Percentiles rank a stretch among this genome's conserved stretches.
phyloP scores from a whole-genome alignment of 345 rosid genomes.

The Gossypium mustelinum region DNA sequence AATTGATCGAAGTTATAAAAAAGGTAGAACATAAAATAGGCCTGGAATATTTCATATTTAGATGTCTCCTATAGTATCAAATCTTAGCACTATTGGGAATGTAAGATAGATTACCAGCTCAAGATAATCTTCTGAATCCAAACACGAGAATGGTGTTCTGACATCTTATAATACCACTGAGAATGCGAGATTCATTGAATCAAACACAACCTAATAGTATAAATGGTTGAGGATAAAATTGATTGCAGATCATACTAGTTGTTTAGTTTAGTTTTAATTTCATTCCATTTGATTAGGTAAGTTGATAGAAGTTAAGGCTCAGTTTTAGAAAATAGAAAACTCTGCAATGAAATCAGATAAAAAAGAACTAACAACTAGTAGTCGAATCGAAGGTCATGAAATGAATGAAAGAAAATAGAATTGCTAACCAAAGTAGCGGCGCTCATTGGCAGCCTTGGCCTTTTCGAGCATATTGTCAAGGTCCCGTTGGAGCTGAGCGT shows the following conservation, averaged over 20 bases:
- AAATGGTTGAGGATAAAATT: background rate
- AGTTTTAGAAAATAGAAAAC: background rate
- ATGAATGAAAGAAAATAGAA: background rate
- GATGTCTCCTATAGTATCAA: no score
- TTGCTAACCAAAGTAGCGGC: conserved; percentile 79
- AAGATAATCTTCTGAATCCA: no score
- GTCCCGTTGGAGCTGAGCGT: conserved; percentile 70
- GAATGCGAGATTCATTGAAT: no score
- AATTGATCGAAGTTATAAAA: no score
- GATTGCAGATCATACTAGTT: background rate
- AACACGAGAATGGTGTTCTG: no score
- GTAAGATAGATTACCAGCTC: no score
- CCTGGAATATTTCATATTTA: no score
- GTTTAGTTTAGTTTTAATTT: background rate
- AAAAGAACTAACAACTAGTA: background rate
- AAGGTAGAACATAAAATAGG: no score
- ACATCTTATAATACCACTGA: no score
- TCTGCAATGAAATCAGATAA: background rate
- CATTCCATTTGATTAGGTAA: background rate
- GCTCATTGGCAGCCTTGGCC: conserved; percentile 95
- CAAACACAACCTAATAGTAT: background rate
- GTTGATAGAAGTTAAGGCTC: background rate
- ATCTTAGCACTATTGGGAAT: no score
- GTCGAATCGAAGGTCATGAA: background rate
- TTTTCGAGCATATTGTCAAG: conserved; percentile 88